A percentile compares a stretch with the other conserved stretches of the same genome.
phyloP scores from a whole-genome alignment of 352 stramenopile genomes.

The Halophytophthora polymorphica region DNA sequence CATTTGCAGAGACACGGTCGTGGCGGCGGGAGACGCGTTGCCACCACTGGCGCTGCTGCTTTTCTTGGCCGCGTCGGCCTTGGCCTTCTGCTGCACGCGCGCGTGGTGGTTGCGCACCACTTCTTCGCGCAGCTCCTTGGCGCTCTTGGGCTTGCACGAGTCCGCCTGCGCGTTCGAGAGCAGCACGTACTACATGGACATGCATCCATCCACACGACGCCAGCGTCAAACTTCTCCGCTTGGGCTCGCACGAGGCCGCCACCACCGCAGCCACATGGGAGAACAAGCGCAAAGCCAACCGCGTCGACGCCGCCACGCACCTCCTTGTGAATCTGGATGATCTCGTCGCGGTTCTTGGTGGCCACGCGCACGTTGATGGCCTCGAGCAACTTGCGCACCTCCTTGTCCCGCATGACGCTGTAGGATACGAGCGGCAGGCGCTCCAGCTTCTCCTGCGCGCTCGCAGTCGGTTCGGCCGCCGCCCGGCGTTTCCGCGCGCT shows the following conservation, averaged over 20 bases:
- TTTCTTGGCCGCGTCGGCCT: slow-evolving; percentile 34
- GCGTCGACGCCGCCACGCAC: slow-evolving; percentile 20
- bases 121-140: slow-evolving; percentile 57
- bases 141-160: slow-evolving; percentile 71
- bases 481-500: slow-evolving; percentile 5
- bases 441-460: slow-evolving; percentile 34
- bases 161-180: slow-evolving; percentile 79
- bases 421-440: slow-evolving; percentile 79
- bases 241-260: no score
- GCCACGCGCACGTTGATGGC: slow-evolving; percentile 52
- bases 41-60: slow-evolving; percentile 12
- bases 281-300: neutral
- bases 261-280: neutral
- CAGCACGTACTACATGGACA: slow-evolving; percentile 57
- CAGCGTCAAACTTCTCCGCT: no score
- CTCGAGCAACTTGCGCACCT: slow-evolving; percentile 72
- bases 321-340: slow-evolving; percentile 89
- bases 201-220: slow-evolving; percentile 2
- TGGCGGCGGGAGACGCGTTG: slow-evolving; percentile 26
- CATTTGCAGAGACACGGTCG: slow-evolving; percentile 52
- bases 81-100: slow-evolving; percentile 60
- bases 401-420: slow-evolving; percentile 85
- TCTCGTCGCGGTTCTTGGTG: slow-evolving; percentile 76
- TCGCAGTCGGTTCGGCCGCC: slow-evolving; percentile 3
- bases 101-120: slow-evolving; percentile 67